Evolutionary conservation across 495 filamentous ascomycete genomes (phyloP), one percentile per base, ranked within the genome.

Genomic region (Penicillium lividum): DNA sequence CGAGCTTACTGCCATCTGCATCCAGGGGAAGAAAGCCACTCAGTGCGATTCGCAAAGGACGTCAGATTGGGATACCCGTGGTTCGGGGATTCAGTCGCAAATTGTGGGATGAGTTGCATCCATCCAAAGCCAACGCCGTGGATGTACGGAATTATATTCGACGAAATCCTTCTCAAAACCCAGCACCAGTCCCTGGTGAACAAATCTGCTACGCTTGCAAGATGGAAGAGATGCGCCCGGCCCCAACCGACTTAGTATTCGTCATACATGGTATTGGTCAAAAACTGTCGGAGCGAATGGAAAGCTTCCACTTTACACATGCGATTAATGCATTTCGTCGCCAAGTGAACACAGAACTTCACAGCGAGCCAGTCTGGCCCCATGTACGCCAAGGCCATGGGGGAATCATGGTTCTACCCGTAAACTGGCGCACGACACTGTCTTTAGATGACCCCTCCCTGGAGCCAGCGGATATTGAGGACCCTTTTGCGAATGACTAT

Each of bases 231-330:
- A 82, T 89, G 34, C 79, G 87, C 25, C 86, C 86, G 3, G 84
- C 84, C 40, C 89, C 95, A 5, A 93, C 90, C 9, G 94, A 98
- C 68, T 73, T 98, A 22, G 82, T 97, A 16, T 75, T 98, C 15
- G 89, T 97, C 25, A 90, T 95, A 45, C 94, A 98, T 68, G 94
- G 93, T 11, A 97, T 98, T 51, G 94, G 94, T 0, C 94, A 98
- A 69, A 97, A 98, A 67, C 77, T 98, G n/a, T 94, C 92, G 0
- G 92, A 98, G 63, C 82, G 93, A 15, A 89, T 98, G 49, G 94
- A 98, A 68, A 97, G 91, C 68, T 98, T 90, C 63, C 89, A 97
- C 65, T 98, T 98, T 67, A 98, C 94, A 0, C 92, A 97, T 68
- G 89, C 90, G 4, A 93, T 97, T 66, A 97, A 97, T 64, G 81